Conservation (phyloP, 1,284 basidiomycete genomes). For the Cryptococcus sp. region DNA sequence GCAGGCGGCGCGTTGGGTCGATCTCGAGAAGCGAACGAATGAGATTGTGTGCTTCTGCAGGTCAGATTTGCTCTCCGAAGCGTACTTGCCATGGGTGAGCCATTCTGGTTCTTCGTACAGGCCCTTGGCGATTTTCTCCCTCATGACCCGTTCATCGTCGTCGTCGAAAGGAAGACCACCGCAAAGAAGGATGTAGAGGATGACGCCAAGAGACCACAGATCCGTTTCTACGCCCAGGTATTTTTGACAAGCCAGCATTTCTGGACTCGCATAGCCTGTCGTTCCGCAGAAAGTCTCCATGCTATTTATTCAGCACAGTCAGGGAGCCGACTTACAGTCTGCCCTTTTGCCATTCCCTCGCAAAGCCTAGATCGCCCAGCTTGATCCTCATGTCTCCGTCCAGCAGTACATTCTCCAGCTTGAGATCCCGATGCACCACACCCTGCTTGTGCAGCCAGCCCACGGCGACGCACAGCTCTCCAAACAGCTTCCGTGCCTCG, state of each 20-base stretch:
- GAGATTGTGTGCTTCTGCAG: slow-evolving; percentile 71
- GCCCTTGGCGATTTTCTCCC: slow-evolving; percentile 76
- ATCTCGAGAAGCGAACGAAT: slow-evolving; percentile 72
- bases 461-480: slow-evolving; percentile 92
- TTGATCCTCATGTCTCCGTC: slow-evolving; percentile 83
- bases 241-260: slow-evolving; percentile 84
- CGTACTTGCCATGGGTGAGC: slow-evolving; percentile 67
- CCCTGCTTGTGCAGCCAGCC: slow-evolving; percentile 81
- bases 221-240: slow-evolving; percentile 93
- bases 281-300: slow-evolving; percentile 98
- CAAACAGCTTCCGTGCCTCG: slow-evolving; percentile 78
- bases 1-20: slow-evolving; percentile 68
- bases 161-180: slow-evolving; percentile 96
- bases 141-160: slow-evolving; percentile 88
- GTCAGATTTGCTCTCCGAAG: neutral
- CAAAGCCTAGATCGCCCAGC: slow-evolving; percentile 95
- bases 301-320: slow-evolving; percentile 16
- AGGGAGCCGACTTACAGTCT: slow-evolving; percentile 47
- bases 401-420: slow-evolving; percentile 89
- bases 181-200: slow-evolving; percentile 87
- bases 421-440: slow-evolving; percentile 91
- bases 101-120: slow-evolving; percentile 87
- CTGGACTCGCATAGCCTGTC: slow-evolving; percentile 85
- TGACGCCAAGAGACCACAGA: slow-evolving; percentile 94
- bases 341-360: slow-evolving; percentile 83